Base-by-base conservation (phyloP, 805 yeast genomes). In the Candida peoriensis region DNA sequence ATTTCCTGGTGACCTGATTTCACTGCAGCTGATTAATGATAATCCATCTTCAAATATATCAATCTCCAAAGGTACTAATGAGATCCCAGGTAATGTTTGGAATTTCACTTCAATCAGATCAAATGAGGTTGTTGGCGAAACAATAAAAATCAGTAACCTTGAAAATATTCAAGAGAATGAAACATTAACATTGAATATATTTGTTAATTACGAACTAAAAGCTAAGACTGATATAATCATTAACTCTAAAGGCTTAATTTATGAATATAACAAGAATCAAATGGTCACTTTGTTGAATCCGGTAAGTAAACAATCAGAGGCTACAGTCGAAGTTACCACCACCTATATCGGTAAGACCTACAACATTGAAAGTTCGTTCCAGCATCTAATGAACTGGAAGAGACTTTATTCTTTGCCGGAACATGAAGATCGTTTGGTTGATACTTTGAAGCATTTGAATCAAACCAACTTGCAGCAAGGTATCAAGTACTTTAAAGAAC, bases 61-160 rank as follows among this genome's bases (percentile, higher is more conserved):
- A 5, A 81, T 85, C 52, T 71, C 78, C n/a, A 78, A 77, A 50
- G 86, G 83, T 10, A 70, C 84, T 0, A 80, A 80, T 56, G 85
- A 77, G 49, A 53, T 57, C 12, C 68, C 67, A 8, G 56, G 60
- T 26, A 54, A 63, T 18, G 42, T 57, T 7, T 86, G 94, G 94
- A 76, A 74, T 36, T 83, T 87, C 48, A 70, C 83, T 8, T 77
- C 90, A 3, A 85, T 82, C 10, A 66, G 70, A 44, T 76, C 86
- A 1, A 79, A 74, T 26, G 96, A 87, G 58, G 64, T 67, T 11
- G 64, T 86, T 37, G 83, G 89, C 23, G 95, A 86, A 54, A 65
- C 73, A 23, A 70, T 87, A 30, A 76, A 76, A 49, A 64, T 85
- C 12, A 66, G 72, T 41, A 84, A 84, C 26, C 59, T 84, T 16